Base-by-base conservation (phyloP, 2,329 filamentous ascomycete genomes). In the Phaeosphaeria sp. region DNA sequence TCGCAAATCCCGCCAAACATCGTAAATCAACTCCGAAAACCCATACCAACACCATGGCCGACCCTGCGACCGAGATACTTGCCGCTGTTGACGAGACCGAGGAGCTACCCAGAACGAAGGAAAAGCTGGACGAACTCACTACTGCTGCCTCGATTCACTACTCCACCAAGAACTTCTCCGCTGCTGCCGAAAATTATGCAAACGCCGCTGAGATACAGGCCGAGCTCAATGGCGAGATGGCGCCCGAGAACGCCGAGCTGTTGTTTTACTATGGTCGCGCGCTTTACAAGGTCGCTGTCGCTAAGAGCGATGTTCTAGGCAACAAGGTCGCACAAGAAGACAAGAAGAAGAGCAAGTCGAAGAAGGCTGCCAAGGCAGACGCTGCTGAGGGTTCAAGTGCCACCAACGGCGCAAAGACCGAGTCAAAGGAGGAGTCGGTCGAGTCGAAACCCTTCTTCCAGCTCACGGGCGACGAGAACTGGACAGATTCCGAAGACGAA, bases 221-320 rank as follows among this genome's bases (percentile, higher is more conserved):
- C 56, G 87, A 92, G 76, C 83, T 97, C 76, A 95, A 97, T 76
- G 95, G 94, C 77, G 95, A 98, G 79, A 91, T 96, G 84, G 88
- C 88, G 17, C 88, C 91, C 3, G 89, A 92, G 56, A 99, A 99
- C 70, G 94, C 93, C 50, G 94, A 98, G 75, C 87, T 99, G 47
- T 87, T 98, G 20, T 99, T 96, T 78, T 87, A 93, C 63, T 99
- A 99, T 78, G 95, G 95, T 15, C 91, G 94, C 74, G 92, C 92
- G 55, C 82, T 99, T 20, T 98, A 96, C 84, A 93, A 93, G 77
- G 90, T 98, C 59, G 95, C 93, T 27, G 91, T 98, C 76, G 89
- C 88, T 76, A 97, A 96, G 78, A 97, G 93, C 74, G 93, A 98
- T 73, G 93, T 99, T 22, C 84, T 99, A 36, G 95, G 95, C 56